A percentile compares a stretch with the other conserved stretches of the same genome.
These are phyloP conservation scores for Leptomonas seymouri DNA, from an alignment of 208 protist genomes.

Conservation along the genomic window DNA sequence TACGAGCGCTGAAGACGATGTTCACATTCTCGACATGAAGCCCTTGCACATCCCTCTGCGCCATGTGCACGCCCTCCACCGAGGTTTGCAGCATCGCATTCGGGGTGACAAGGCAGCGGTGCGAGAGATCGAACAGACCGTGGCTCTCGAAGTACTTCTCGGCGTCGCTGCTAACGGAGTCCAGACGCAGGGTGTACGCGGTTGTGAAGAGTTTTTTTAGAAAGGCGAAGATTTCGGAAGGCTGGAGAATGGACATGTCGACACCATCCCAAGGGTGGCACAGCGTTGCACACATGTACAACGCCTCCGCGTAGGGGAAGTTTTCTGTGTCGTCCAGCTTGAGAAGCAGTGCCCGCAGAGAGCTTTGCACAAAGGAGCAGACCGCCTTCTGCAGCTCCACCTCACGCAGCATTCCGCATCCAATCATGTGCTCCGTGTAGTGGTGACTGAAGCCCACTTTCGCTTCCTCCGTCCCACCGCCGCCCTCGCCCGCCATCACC, in stretches of 20 bases:
- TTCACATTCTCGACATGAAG: conserved; percentile 79
- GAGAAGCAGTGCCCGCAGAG: conserved; percentile 53
- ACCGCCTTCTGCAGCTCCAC: conserved; percentile 73
- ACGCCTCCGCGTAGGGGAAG: conserved; percentile 39
- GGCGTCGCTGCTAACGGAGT: conserved; percentile 18
- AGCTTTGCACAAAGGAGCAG: conserved; percentile 77
- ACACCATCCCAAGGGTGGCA: conserved; percentile 88
- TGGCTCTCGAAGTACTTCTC: conserved; percentile 47
- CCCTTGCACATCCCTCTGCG: conserved; percentile 83
- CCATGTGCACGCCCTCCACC: conserved; percentile 64
- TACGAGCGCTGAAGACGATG: conserved; percentile 73
- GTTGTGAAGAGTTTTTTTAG: conserved; percentile 54
- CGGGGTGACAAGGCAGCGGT: conserved; percentile 70
- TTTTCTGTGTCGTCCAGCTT: conserved; percentile 31
- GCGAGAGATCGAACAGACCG: conserved; percentile 71
- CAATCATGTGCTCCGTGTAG: conserved; percentile 71
- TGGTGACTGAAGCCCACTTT: conserved; percentile 44
- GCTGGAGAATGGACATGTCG: conserved; percentile 84
- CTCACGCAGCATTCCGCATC: conserved; percentile 81
- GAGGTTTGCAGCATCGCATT: conserved; percentile 79
- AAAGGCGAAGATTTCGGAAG: conserved; percentile 76
- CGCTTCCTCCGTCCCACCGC: conserved; percentile 14
- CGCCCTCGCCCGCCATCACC: neutral
- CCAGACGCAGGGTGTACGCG: conserved; percentile 24
- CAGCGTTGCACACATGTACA: conserved; percentile 77